Evolutionary conservation across 2,329 filamentous ascomycete species (phyloP).

Genomic region (Colletotrichum euphorbiae): DNA sequence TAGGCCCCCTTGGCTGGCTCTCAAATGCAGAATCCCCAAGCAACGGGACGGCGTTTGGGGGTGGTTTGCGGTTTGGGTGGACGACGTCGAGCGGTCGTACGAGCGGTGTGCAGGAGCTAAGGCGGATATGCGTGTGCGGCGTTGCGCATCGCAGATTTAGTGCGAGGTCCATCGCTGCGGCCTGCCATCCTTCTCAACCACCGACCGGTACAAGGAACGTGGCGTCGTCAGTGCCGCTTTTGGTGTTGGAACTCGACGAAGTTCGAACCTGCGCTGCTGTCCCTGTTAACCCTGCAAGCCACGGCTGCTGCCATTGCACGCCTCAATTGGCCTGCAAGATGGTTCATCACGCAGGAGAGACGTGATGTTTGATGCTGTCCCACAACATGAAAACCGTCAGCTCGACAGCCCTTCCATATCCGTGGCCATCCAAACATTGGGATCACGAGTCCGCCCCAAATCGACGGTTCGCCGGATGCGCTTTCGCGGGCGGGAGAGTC

Average conservation of each 20-base stretch:
- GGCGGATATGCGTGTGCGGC: conserved; percentile 40
- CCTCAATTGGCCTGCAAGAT: conserved; percentile 22
- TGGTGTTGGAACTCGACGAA: conserved; percentile 32
- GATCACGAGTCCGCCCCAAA: conserved; percentile 28
- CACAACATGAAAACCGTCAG: conserved; percentile 18
- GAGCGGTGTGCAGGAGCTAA: conserved; percentile 39
- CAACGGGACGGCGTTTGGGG: conserved; percentile 22
- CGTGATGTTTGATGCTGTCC: conserved; percentile 8
- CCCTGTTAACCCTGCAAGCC: conserved; percentile 26
- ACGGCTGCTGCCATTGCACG: conserved; percentile 11
- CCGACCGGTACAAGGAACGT: conserved; percentile 39
- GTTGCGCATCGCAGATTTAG: conserved; percentile 40
- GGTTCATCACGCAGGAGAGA: conserved; percentile 1
- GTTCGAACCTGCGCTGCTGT: conserved; percentile 31
- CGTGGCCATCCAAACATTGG: not conserved
- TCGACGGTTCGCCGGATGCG: conserved; percentile 17
- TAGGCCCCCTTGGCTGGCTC: conserved; percentile 28
- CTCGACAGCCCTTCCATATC: conserved; percentile 5
- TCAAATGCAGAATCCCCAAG: conserved; percentile 33
- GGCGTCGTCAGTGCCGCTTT: conserved; percentile 24
- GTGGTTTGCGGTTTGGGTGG: conserved; percentile 32
- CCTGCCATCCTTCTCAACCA: not conserved
- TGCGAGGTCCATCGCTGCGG: conserved; percentile 37
- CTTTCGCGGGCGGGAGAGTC: conserved; percentile 14
- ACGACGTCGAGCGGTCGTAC: conserved; percentile 13